Conservation (phyloP, 164 flowering plant species). For the Tetracentron sinense region DNA sequence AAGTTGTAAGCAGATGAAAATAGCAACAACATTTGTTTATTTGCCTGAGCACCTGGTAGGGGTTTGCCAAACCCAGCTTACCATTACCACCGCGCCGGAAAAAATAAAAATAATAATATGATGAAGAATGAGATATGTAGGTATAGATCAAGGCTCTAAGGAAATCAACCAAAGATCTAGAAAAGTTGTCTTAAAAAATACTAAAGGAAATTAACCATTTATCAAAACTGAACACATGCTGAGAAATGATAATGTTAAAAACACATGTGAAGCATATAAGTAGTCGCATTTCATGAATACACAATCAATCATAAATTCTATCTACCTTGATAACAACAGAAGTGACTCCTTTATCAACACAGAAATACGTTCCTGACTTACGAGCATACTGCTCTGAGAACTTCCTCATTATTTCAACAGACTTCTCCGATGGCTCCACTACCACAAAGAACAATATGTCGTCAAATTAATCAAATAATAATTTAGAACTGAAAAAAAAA, state of each 20-base stretch:
- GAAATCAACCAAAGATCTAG: not conserved
- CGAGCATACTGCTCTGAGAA: constrained; percentile 98
- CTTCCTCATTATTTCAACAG: constrained; percentile 95
- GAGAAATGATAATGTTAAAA: not conserved
- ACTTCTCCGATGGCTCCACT: constrained; percentile 91
- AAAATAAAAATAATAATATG: not conserved
- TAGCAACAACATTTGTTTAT: not conserved
- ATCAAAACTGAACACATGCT: not conserved
- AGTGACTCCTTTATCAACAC: constrained; percentile 92
- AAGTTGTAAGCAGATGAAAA: not conserved
- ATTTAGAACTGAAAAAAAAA: not conserved
- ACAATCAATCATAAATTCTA: not conserved
- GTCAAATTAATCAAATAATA: not conserved
- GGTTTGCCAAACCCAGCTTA: not conserved
- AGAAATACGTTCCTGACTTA: constrained; percentile 86
- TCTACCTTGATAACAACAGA: constrained; percentile 93
- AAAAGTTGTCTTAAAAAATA: not conserved
- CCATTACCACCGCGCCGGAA: not conserved
- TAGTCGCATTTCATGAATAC: not conserved
- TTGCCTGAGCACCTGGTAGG: not conserved
- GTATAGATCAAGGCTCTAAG: not conserved
- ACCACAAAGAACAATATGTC: constrained; percentile 15
- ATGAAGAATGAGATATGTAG: not conserved
- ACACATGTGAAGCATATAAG: constrained; percentile 2
- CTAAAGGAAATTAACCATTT: not conserved